Evolutionary conservation across 768 basidiomycete genomes (phyloP), one percentile per base, ranked within the genome.

Genomic region (Boletus insuetus): DNA sequence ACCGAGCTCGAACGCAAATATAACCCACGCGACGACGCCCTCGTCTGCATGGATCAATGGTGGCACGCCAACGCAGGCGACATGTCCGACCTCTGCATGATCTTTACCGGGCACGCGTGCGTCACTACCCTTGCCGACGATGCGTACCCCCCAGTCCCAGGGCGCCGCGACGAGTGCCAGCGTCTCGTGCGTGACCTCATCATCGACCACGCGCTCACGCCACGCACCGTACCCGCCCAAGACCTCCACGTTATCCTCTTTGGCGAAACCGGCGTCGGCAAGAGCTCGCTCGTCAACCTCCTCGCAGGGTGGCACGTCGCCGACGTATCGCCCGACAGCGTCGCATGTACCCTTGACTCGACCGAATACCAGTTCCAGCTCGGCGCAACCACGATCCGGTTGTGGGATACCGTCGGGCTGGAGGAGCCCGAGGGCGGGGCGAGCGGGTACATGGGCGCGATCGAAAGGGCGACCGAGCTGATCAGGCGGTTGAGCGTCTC

Each of bases 201-300:
- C 44, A 49, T 66, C 32, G 56, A 65, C 41, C 26, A 66, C 16
- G 54, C 66, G 6, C 66, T 66, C 51, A 60, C 53, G 0, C 63
- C 65, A 9, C 66, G 63, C 4, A 54, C 48, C 26, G 46, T 37
- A 12, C 58, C 65, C 38, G 3, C 55, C 0, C 60, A 63, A 40
- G 64, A 68, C 49, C 38, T 66, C 14, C 65, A 74, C 43, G 46
- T 78, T 45, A 61, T 78, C 19, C 50, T 79, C 19, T 79, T 78
- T 45, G 77, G 78, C 0, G 74, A 77, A 49, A 68, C 73, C 0
- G 77, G 77, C 17, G 54, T 62, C n/a, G 69, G 69, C 6, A 70
- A 70, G 43, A 71, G 69, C 29, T 73, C 71, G 11, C 58, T 70
- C 34, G 59, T 70, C 46, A 79, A 79, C 44, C 71, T 79, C 63